Conservation (phyloP, 2,329 filamentous ascomycete genomes). For the Penicillium aurantiogriseum region DNA sequence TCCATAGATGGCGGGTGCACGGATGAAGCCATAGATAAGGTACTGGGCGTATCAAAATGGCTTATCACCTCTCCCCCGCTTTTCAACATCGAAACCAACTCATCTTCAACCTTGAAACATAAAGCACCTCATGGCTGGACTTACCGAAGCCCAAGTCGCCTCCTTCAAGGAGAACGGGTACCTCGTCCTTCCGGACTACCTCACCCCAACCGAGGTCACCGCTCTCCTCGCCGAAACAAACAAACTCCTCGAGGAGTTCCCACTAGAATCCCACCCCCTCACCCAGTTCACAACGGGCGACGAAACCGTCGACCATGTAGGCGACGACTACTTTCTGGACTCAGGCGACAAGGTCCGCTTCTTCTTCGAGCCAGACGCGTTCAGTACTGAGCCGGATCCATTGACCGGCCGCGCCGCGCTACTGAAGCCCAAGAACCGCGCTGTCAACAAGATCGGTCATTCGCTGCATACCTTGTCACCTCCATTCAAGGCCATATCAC, state of each 20-base stretch:
- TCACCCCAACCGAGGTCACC: conserved; percentile 63
- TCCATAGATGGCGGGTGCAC: background rate
- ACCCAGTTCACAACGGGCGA: conserved; percentile 90
- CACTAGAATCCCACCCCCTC: conserved; percentile 81
- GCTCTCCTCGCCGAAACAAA: conserved; percentile 73
- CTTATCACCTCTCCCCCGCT: conserved; percentile 24
- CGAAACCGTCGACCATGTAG: conserved; percentile 69
- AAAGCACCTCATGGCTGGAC: conserved; percentile 46
- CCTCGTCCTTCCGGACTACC: conserved; percentile 77
- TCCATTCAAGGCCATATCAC: conserved; percentile 60
- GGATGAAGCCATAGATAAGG: conserved; percentile 10
- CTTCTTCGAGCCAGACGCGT: conserved; percentile 96
- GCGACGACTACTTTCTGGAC: conserved; percentile 88
- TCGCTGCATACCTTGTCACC: conserved; percentile 68
- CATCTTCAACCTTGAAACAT: background rate
- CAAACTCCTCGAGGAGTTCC: conserved; percentile 70
- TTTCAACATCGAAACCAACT: conserved; percentile 10
- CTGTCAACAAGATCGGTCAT: conserved; percentile 89
- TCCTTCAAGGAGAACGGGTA: conserved; percentile 83
- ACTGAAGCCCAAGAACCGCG: conserved; percentile 72
- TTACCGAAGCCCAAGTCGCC: conserved; percentile 68
- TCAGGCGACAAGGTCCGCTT: conserved; percentile 91
- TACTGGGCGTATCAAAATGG: conserved; percentile 11
- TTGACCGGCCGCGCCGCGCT: conserved; percentile 60
- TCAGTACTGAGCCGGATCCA: conserved; percentile 43